These are phyloP conservation scores for Logfia minima DNA, from an alignment of 129 eudicot species.

Conservation along the genomic window DNA sequence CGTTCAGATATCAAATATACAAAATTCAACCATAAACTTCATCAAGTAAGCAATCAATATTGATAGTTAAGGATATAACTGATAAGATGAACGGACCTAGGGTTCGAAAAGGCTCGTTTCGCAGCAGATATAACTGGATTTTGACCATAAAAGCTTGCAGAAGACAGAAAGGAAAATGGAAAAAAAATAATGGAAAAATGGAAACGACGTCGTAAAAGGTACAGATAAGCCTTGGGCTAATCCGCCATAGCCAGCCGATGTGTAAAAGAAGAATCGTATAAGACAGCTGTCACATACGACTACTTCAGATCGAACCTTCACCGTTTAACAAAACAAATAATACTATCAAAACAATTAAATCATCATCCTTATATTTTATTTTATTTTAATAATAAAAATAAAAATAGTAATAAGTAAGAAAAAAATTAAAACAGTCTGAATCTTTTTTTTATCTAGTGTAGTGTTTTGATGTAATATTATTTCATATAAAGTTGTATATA, in stretches of 20 bases:
- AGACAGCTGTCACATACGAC: conserved; percentile 34
- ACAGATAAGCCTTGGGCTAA: conserved; percentile 43
- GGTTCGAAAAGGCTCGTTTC: conserved; percentile 20
- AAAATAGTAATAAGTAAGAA: too few relatives aligned
- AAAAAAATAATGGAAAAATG: background rate
- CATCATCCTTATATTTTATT: background rate
- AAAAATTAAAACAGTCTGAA: too few relatives aligned
- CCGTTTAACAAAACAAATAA: conserved; percentile 27
- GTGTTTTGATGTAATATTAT: too few relatives aligned
- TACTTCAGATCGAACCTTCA: conserved; percentile 38
- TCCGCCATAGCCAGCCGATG: conserved; percentile 49
- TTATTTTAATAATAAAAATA: background rate
- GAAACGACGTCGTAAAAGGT: conserved; percentile 40
- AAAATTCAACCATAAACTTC: conserved; percentile 5
- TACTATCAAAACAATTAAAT: background rate
- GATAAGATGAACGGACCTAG: conserved; percentile 40
- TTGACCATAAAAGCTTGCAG: conserved; percentile 20
- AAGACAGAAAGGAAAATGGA: conserved; percentile 4
- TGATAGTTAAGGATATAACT: background rate
- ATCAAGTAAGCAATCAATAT: conserved; percentile 6
- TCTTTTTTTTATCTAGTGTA: too few relatives aligned
- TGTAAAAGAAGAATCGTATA: conserved; percentile 21
- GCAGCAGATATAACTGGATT: conserved; percentile 16
- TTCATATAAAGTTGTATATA: too few relatives aligned
- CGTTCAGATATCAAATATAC: conserved; percentile 3